A percentile compares a stretch with the other conserved stretches of the same genome.
These are phyloP conservation scores for Nicotiana tabacum DNA, from an alignment of 257 asterid genomes.

Conservation along the genomic window DNA sequence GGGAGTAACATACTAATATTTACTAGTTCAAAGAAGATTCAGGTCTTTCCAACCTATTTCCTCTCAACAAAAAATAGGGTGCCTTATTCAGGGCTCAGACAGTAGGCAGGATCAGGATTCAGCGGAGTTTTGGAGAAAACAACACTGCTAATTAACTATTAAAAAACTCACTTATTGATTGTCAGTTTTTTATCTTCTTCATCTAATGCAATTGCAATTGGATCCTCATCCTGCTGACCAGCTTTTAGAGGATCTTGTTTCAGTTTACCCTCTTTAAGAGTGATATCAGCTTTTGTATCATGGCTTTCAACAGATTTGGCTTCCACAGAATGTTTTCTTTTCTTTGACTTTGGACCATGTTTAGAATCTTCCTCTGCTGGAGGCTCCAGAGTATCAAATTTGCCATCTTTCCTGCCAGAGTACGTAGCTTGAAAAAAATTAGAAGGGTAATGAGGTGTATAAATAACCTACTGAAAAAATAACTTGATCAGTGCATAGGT, in stretches of 20 bases:
- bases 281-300: slow-evolving; percentile 9
- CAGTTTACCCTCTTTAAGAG: slow-evolving; percentile 23
- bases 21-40: not conserved
- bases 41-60: not conserved
- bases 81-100: not conserved
- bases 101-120: not conserved
- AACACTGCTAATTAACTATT: not conserved
- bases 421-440: not conserved
- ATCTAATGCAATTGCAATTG: slow-evolving; percentile 24
- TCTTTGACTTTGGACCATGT: slow-evolving; percentile 39
- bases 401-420: slow-evolving; percentile 34
- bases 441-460: not conserved
- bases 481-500: not conserved
- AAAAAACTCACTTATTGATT: slow-evolving; percentile 42
- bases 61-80: not conserved
- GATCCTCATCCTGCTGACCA: slow-evolving; percentile 24
- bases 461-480: not conserved
- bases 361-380: slow-evolving; percentile 27
- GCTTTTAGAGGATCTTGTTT: slow-evolving; percentile 26
- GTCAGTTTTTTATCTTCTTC: slow-evolving; percentile 28
- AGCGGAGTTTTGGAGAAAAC: not conserved
- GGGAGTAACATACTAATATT: not conserved
- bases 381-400: not conserved
- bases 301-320: slow-evolving; percentile 19
- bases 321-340: slow-evolving; percentile 38